Evolutionary conservation across 2,329 filamentous ascomycete species (phyloP).

Genomic region (Penicillium sp.): DNA sequence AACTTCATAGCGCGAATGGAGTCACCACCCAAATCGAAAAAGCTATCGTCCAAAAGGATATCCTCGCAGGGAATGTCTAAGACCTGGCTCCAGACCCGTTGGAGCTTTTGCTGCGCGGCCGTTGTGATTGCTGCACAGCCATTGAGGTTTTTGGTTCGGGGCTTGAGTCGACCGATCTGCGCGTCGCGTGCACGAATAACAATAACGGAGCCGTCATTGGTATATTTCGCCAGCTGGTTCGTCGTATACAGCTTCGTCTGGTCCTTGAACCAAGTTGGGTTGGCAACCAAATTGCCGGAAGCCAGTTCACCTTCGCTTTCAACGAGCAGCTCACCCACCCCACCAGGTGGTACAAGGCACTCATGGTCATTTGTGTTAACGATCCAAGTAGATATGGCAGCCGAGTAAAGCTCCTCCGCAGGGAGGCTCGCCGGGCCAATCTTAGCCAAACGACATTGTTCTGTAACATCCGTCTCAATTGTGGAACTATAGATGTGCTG

Average conservation of each 20-base stretch:
- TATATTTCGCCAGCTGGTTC: conserved; percentile 2
- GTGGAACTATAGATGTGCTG: background rate
- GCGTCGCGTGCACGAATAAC: conserved; percentile 1
- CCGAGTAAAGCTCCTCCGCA: background rate
- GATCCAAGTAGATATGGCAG: conserved; percentile 3
- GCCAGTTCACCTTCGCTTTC: background rate
- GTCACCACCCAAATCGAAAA: conserved; percentile 58
- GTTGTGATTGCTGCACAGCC: background rate
- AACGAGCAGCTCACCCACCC: conserved; percentile 1
- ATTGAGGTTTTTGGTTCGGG: background rate
- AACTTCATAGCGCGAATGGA: conserved; percentile 60
- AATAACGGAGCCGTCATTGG: background rate
- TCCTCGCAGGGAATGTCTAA: conserved; percentile 45
- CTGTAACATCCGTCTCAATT: background rate
- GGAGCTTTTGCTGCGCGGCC: conserved; percentile 34
- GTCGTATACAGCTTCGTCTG: background rate
- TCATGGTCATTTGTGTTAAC: background rate
- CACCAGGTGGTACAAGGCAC: background rate
- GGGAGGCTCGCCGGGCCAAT: background rate
- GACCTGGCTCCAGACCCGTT: conserved; percentile 50
- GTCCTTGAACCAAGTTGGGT: background rate
- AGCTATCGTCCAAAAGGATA: conserved; percentile 52
- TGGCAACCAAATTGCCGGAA: background rate
- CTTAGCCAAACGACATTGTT: background rate
- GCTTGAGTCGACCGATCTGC: background rate